These are phyloP conservation scores for Naematelia encephala DNA, from an alignment of 768 basidiomycete species.

Conservation along the genomic window DNA sequence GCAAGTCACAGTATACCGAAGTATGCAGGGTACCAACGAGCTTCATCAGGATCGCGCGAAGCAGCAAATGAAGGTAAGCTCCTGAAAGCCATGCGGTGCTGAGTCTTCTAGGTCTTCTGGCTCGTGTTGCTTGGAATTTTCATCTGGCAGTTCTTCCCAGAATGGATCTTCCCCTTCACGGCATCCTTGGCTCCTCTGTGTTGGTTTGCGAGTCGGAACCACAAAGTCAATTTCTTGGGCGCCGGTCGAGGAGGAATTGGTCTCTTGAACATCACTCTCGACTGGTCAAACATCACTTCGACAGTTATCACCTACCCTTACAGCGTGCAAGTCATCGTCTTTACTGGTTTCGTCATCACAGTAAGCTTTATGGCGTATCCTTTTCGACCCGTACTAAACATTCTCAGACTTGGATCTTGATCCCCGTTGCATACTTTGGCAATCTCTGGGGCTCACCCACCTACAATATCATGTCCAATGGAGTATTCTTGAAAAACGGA, in stretches of 20 bases:
- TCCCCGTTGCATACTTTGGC: constrained; percentile 13
- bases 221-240: constrained; percentile 17
- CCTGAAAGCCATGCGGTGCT: constrained; percentile 1
- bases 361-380: background rate
- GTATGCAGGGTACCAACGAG: constrained; percentile 12
- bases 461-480: constrained; percentile 17
- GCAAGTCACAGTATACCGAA: constrained; percentile 14
- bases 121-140: constrained; percentile 13
- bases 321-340: background rate
- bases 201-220: constrained; percentile 11
- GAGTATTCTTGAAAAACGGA: constrained; percentile 14
- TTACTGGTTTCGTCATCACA: background rate
- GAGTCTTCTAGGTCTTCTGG: constrained; percentile 12
- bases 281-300: constrained; percentile 17
- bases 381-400: background rate
- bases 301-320: constrained; percentile 11
- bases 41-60: constrained; percentile 1
- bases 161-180: constrained; percentile 10
- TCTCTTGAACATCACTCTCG: constrained; percentile 11
- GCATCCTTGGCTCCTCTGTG: constrained; percentile 12
- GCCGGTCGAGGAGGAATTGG: constrained; percentile 14
- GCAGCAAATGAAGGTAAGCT: background rate
- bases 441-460: constrained; percentile 15
- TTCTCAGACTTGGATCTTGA: constrained; percentile 11
- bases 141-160: constrained; percentile 16